Evolutionary conservation across 176 grass and related monocot genomes (phyloP), one percentile per base, ranked within the genome.

Genomic region (Puya raimondii): DNA sequence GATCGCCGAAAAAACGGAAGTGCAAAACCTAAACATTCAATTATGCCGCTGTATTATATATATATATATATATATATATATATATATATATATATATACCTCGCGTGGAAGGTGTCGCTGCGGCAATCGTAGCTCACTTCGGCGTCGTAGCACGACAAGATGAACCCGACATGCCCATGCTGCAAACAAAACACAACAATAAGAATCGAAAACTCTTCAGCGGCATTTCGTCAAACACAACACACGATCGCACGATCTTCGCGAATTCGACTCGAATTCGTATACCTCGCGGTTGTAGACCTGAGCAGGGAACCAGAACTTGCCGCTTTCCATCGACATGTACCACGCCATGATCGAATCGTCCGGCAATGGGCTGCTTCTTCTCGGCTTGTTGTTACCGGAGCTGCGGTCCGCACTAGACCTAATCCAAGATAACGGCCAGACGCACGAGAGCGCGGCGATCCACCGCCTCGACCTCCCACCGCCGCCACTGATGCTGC

Each of bases 281-380:
- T 3, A 70, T 88, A 99, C 94, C 94, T 99, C 94, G 63, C 94
- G 87, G 74, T 99, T 99, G 87, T 99, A 99, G 58, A 99, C 94
- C 51, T 99, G 94, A 56, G 89, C 89, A 12, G 94, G 94, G 68
- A 99, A 99, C 89, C 87, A 93, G 53, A 91, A 88, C 48, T 82
- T 88, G 64, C 94, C 90, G 58, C 74, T 86, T 67, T 99, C 82
- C 77, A 99, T 63, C 70, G 87, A 85, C 15, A 88, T 79, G 50
- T 99, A 99, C 82, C 86, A 84, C 23, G 89, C 83, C 94, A 93
- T 93, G 52, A 93, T 7, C 22, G 94, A 88, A 75, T 85, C 79
- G 20, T 84, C 89, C 17, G 76, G 80, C 74, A 80, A 72, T 70
- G 81, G 71, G 54, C 64, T 79, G 3, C 49, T 66, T 8, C 47